Percentiles rank a stretch among this genome's conserved stretches.
Conservation (phyloP, 345 rosid genomes). For the Psidium guajava region DNA sequence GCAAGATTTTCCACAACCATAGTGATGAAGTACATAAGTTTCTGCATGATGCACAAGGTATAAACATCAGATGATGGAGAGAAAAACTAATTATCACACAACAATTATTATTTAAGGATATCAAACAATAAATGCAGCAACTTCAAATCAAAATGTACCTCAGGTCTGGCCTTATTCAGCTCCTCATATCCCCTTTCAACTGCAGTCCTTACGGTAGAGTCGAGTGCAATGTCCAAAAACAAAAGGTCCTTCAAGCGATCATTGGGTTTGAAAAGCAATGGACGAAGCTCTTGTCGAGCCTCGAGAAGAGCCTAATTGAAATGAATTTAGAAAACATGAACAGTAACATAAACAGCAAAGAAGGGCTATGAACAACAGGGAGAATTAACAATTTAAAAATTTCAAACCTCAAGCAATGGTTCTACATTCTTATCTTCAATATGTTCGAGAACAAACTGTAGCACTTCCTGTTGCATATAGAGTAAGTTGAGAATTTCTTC, state of each 20-base stretch:
- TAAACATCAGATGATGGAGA: neutral
- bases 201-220: slow-evolving; percentile 91
- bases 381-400: neutral
- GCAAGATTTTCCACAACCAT: slow-evolving; percentile 89
- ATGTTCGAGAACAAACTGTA: slow-evolving; percentile 65
- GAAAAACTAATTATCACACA: neutral
- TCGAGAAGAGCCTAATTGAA: slow-evolving; percentile 76
- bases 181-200: slow-evolving; percentile 92
- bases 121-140: neutral
- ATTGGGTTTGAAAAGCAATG: slow-evolving; percentile 50
- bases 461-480: slow-evolving; percentile 56
- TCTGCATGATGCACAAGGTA: slow-evolving; percentile 35
- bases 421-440: slow-evolving; percentile 87
- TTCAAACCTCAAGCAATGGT: slow-evolving; percentile 72
- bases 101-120: neutral
- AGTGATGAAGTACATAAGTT: slow-evolving; percentile 65
- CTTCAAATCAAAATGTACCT: slow-evolving; percentile 32
- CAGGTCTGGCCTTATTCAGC: slow-evolving; percentile 67
- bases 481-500: neutral
- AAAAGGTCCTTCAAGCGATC: slow-evolving; percentile 88
- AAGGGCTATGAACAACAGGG: neutral
- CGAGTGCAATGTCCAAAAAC: slow-evolving; percentile 89
- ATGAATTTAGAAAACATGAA: neutral
- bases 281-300: slow-evolving; percentile 92
- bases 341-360: neutral